Base-by-base conservation (phyloP, 257 asterid genomes). In the Orobanche coerulescens region DNA sequence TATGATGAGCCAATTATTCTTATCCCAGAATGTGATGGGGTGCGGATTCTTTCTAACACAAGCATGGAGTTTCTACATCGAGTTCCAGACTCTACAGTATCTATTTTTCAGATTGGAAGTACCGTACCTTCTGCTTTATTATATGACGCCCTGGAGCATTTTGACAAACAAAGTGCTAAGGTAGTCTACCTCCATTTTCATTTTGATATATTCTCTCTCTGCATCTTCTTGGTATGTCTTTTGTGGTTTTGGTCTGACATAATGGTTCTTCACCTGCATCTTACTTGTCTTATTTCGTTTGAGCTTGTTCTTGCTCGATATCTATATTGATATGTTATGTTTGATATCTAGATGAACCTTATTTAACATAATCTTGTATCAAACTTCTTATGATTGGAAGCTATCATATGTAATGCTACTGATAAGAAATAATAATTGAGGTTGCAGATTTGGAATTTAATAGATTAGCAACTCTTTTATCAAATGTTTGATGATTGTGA, bases 1-100 rank as follows among this genome's bases (percentile, higher is more conserved):
- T 93, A 84, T 73, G 97, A 89, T 66, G 98, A 93, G 67, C 90
- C 94, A 8, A 75, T 89, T 52, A 61, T 89, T 57, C 87, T 93
- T 67, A 78, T 93, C 76, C 95, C 98, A 16, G 98, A 92, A 75
- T 84, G 94, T 39, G 97, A 93, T 64, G 98, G 98, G 2, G 95
- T 83, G 51, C 81, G 96, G 71, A 83, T 89, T 75, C 95, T 89
- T 34, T 86, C 97, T 40, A 84, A 81, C 70, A 70, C 79, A 52
- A 80, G 66, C 78, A 84, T 93, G 95, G 96, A 93, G 66, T 93
- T 93, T 72, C 76, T 93, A 36, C 98, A 93, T 63, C 83, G 95
- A 64, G 97, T 93, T 67, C 97, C 96, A 28, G 97, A 93, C 73
- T 93, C 98, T 59, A 81, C 95, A 16, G 95, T 89, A 47, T 86